Percentiles rank a stretch among this genome's conserved stretches.
phyloP scores from a whole-genome alignment of 345 rosid genomes.

The Pistacia atlantica region DNA sequence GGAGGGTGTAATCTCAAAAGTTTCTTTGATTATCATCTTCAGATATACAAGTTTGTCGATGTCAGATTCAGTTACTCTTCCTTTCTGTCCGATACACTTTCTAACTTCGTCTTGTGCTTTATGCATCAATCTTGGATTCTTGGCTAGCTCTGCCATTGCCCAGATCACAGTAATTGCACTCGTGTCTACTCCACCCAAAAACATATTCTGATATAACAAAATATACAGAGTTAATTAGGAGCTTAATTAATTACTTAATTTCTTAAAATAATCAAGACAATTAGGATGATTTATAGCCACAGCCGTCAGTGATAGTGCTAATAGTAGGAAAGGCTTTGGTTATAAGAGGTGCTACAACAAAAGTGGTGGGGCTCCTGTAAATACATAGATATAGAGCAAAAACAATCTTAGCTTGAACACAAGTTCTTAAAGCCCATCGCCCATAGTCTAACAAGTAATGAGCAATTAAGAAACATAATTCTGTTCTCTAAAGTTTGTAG shows the following conservation, averaged over 20 bases:
- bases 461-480: no score
- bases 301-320: neutral
- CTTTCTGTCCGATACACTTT: slow-evolving; percentile 36
- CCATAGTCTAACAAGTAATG: no score
- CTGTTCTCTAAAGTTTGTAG: no score
- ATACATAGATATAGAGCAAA: no score
- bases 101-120: slow-evolving; percentile 63
- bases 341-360: no score
- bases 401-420: no score
- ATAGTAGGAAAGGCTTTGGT: neutral
- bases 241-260: neutral
- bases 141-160: slow-evolving; percentile 65
- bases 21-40: slow-evolving; percentile 51
- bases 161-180: slow-evolving; percentile 45
- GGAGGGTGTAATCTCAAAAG: slow-evolving; percentile 59
- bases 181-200: slow-evolving; percentile 58
- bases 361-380: no score
- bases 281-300: no score
- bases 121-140: slow-evolving; percentile 51
- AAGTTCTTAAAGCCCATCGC: no score
- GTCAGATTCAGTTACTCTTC: slow-evolving; percentile 34
- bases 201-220: slow-evolving; percentile 36
- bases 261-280: no score
- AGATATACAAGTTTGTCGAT: slow-evolving; percentile 38
- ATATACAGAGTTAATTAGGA: no score